Evolutionary conservation across 2,329 filamentous ascomycete species (phyloP).

Genomic region (Verticillium nubilum): DNA sequence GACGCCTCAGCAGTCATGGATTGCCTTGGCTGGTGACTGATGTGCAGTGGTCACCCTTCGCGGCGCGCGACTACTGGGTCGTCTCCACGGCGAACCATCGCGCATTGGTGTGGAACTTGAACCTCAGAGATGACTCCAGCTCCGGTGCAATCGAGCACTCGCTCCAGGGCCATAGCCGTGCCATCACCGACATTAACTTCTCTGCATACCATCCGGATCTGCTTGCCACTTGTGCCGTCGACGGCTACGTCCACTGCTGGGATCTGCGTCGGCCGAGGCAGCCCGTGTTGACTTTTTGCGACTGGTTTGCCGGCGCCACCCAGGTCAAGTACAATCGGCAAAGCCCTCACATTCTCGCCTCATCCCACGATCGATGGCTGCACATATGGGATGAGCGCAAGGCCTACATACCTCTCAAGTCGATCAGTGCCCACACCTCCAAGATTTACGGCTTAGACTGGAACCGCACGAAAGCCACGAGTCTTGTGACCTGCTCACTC

Average conservation of each 20-base stretch:
- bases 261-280: conserved; percentile 71
- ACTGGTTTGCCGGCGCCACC: conserved; percentile 90
- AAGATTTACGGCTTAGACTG: conserved; percentile 96
- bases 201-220: conserved; percentile 87
- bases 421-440: conserved; percentile 81
- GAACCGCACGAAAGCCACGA: conserved; percentile 71
- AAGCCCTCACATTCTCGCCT: conserved; percentile 80
- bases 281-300: conserved; percentile 76
- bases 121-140: conserved; percentile 66
- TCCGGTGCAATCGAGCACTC: conserved; percentile 76
- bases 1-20: conserved; percentile 74
- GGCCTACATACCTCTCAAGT: conserved; percentile 70
- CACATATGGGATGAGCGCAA: conserved; percentile 88
- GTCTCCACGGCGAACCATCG: conserved; percentile 93
- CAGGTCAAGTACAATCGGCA: conserved; percentile 94
- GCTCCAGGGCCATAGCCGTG: conserved; percentile 74
- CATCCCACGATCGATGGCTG: conserved; percentile 81
- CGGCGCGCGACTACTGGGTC: conserved; percentile 85
- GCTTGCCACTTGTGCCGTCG: conserved; percentile 84
- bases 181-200: conserved; percentile 96
- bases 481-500: conserved; percentile 80
- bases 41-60: conserved; percentile 95
- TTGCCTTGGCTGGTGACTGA: conserved; percentile 94
- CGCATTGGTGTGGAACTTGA: conserved; percentile 89
- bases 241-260: conserved; percentile 92